These are phyloP conservation scores for Collybiopsis confluens DNA, from an alignment of 768 basidiomycete species.

Conservation along the genomic window DNA sequence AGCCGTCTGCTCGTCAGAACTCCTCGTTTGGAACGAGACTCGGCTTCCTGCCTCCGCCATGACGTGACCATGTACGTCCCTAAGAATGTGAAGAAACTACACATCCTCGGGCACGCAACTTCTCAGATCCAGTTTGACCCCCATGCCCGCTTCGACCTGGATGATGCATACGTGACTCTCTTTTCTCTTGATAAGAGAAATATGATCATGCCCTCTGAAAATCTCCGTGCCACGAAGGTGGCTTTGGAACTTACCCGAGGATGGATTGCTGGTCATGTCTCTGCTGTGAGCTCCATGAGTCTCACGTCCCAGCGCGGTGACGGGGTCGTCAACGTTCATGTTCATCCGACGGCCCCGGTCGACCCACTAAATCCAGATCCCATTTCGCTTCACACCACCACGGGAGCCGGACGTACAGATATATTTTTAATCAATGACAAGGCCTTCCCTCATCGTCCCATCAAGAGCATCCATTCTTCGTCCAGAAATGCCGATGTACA, in stretches of 20 bases:
- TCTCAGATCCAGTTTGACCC: conserved; percentile 49
- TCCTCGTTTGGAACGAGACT: conserved; percentile 20
- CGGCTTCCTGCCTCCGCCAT: conserved; percentile 46
- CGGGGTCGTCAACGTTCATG: conserved; percentile 44
- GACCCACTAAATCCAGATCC: conserved; percentile 27
- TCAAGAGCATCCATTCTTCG: conserved; percentile 43
- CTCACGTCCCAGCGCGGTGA: conserved; percentile 48
- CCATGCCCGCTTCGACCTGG: conserved; percentile 36
- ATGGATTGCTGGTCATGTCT: conserved; percentile 57
- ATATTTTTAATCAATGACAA: conserved; percentile 39
- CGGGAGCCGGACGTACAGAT: conserved; percentile 52
- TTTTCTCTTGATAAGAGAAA: conserved; percentile 31
- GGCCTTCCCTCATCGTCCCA: conserved; percentile 39
- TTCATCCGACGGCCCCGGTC: conserved; percentile 34
- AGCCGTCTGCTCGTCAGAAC: conserved; percentile 38
- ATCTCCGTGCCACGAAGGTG: conserved; percentile 35
- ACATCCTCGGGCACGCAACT: conserved; percentile 36
- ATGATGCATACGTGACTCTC: conserved; percentile 42
- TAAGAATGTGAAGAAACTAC: conserved; percentile 42
- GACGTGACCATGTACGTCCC: conserved; percentile 52
- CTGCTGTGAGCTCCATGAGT: conserved; percentile 35
- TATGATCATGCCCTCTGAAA: conserved; percentile 42
- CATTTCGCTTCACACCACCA: conserved; percentile 40
- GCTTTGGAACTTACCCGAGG: conserved; percentile 47
- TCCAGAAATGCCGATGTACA: conserved; percentile 50